These are phyloP conservation scores for Kwoniella botswanensis DNA, from an alignment of 768 basidiomycete genomes.

Conservation along the genomic window DNA sequence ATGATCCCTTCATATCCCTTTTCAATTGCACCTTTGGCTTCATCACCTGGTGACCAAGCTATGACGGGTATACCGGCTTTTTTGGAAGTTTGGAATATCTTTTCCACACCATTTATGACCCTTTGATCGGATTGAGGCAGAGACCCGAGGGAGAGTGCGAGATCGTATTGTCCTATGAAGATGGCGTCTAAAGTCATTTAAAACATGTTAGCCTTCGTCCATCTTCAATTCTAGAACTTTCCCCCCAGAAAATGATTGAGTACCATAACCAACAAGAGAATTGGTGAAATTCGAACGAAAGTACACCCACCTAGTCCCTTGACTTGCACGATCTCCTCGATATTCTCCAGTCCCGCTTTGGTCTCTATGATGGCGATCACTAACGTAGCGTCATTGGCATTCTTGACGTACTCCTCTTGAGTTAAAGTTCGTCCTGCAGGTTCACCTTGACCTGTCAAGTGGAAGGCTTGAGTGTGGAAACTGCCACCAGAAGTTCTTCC, in stretches of 20 bases:
- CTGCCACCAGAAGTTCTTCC: constrained; percentile 12
- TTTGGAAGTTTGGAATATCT: constrained; percentile 3
- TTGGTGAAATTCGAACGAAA: too few relatives aligned
- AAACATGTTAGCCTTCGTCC: neutral
- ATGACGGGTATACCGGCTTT: constrained; percentile 11
- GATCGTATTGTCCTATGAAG: constrained; percentile 25
- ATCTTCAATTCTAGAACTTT: neutral
- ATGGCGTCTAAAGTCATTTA: constrained; percentile 10
- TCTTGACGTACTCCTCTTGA: constrained; percentile 12
- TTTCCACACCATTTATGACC: constrained; percentile 3
- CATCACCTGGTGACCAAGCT: constrained; percentile 11
- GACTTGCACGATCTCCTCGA: constrained; percentile 21
- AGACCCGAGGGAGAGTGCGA: constrained; percentile 18
- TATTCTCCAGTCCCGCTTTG: constrained; percentile 13
- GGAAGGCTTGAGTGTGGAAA: constrained; percentile 21
- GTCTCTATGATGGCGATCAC: constrained; percentile 20
- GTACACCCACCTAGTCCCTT: constrained; percentile 15
- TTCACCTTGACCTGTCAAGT: constrained; percentile 4
- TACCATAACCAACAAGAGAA: too few relatives aligned
- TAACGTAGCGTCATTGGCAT: constrained; percentile 24
- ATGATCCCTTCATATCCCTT: constrained; percentile 13
- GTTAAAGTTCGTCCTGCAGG: constrained; percentile 15
- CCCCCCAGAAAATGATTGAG: too few relatives aligned
- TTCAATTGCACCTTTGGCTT: neutral
- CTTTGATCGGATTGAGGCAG: constrained; percentile 8